phyloP scores from a whole-genome alignment of 2,329 filamentous ascomycete species.

The Cladobotryum protrusum region DNA sequence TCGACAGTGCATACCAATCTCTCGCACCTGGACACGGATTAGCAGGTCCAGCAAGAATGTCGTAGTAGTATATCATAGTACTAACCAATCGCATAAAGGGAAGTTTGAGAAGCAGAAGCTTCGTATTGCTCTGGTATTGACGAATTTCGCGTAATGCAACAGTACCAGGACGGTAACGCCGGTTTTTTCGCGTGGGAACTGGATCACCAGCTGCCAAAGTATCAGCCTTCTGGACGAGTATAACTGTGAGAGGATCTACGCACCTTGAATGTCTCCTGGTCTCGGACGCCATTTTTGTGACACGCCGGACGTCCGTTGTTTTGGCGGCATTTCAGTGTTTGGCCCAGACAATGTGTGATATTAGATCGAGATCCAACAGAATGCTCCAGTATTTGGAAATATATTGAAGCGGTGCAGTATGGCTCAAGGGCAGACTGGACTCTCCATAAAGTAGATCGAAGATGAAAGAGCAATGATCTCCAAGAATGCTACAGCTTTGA shows the following conservation, averaged over 20 bases:
- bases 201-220: conserved; percentile 61
- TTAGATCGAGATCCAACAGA: neutral
- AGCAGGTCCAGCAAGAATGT: conserved; percentile 1
- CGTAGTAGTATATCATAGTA: neutral
- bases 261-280: conserved; percentile 38
- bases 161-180: conserved; percentile 71
- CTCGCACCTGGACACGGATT: conserved; percentile 39
- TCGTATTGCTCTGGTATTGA: conserved; percentile 81
- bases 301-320: conserved; percentile 11
- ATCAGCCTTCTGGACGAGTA: conserved; percentile 15
- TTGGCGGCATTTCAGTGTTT: conserved; percentile 5
- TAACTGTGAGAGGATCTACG: neutral
- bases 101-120: conserved; percentile 75
- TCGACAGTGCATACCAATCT: conserved; percentile 63
- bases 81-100: conserved; percentile 70
- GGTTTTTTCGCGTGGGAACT: conserved; percentile 54
- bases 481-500: too few species aligned
- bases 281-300: conserved; percentile 17
- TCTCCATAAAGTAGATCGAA: neutral
- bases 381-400: neutral
- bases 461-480: too few species aligned
- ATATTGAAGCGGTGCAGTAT: neutral
- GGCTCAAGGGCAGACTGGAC: neutral
- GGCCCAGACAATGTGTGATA: neutral
- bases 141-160: conserved; percentile 87